Evolutionary conservation across 2,329 filamentous ascomycete species (phyloP).

Genomic region (Rutstroemia sp.): DNA sequence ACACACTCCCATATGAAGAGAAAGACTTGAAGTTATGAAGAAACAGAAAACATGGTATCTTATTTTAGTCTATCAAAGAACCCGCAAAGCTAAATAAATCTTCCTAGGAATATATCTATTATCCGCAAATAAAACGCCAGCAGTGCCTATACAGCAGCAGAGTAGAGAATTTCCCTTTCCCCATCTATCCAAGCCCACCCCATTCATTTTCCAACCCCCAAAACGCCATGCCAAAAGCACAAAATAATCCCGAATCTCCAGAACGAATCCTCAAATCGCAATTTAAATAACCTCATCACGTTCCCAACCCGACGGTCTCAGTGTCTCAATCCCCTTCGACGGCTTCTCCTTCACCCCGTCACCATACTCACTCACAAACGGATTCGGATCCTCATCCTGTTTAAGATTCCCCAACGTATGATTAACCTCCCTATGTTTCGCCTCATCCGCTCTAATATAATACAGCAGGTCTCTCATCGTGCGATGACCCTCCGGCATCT

Average conservation of each 20-base stretch:
- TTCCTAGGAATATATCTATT: too few species aligned
- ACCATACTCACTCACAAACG: slow-evolving; percentile 79
- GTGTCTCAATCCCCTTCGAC: slow-evolving; percentile 54
- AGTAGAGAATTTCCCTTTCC: not conserved
- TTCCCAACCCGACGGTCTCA: slow-evolving; percentile 71
- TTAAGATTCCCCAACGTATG: slow-evolving; percentile 87
- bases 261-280: not conserved
- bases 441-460: slow-evolving; percentile 87
- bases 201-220: not conserved
- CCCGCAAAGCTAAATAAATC: too few species aligned
- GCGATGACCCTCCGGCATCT: slow-evolving; percentile 76
- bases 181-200: not conserved
- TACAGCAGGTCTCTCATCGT: slow-evolving; percentile 82
- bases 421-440: slow-evolving; percentile 86
- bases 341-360: slow-evolving; percentile 60
- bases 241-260: not conserved
- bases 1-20: too few species aligned
- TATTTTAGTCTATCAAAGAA: too few species aligned
- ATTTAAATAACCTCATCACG: slow-evolving; percentile 62
- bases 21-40: too few species aligned
- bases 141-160: not conserved
- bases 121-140: not conserved
- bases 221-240: not conserved
- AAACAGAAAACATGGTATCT: too few species aligned
- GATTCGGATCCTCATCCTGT: slow-evolving; percentile 82